phyloP scores from a whole-genome alignment of 306 rosid species.

The Lagenaria siceraria region DNA sequence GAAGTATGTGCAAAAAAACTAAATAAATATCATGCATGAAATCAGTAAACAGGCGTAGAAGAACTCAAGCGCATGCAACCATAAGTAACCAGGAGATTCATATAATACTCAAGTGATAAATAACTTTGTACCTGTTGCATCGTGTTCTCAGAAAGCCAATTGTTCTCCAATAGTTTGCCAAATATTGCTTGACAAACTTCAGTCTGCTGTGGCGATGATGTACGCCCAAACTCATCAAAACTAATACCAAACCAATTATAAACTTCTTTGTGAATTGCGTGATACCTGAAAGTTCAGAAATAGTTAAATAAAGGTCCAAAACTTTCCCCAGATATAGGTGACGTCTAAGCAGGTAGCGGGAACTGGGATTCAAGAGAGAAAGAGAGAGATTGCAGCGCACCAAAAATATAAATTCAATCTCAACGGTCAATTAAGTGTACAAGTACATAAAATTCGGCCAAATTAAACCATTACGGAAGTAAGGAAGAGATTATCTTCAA shows the following conservation, averaged over 20 bases:
- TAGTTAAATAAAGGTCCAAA: not conserved
- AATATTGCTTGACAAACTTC: slow-evolving; percentile 87
- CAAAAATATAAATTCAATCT: not conserved
- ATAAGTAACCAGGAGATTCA: not conserved
- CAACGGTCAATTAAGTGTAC: not conserved
- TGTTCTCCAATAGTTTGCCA: slow-evolving; percentile 44
- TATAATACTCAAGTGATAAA: not conserved
- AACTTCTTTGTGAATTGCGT: slow-evolving; percentile 74
- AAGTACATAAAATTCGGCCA: not conserved
- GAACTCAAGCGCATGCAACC: not conserved
- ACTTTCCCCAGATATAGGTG: not conserved
- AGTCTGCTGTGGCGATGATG: slow-evolving; percentile 74
- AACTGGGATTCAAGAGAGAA: not conserved
- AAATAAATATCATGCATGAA: not conserved
- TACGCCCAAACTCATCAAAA: slow-evolving; percentile 90
- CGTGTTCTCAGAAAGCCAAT: slow-evolving; percentile 74
- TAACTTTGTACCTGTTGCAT: slow-evolving; percentile 65
- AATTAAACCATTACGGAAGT: not conserved
- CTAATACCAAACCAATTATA: slow-evolving; percentile 80
- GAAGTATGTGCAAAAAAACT: slow-evolving; percentile 18
- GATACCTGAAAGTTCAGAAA: slow-evolving; percentile 34
- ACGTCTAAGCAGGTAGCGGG: not conserved
- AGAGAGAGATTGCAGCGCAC: not conserved
- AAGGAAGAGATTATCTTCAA: not conserved
- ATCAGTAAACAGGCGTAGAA: not conserved